Base-by-base conservation (phyloP, 1,139 yeast species). In the Arxiozyma slooffiae region DNA sequence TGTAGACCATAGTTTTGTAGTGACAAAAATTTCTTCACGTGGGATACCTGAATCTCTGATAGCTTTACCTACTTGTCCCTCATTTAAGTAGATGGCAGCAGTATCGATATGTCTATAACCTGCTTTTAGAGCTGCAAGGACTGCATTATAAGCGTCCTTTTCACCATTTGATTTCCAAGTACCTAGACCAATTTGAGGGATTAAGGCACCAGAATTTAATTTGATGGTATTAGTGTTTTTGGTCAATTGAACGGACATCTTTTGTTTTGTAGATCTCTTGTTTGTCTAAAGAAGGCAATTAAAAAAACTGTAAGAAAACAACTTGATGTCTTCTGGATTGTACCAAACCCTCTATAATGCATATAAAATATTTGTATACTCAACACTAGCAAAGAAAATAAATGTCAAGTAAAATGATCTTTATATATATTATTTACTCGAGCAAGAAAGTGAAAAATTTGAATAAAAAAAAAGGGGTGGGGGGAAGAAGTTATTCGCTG, bases 101-200 rank as follows among this genome's bases (percentile, higher is more conserved):
- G 89, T 77, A 66, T 86, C 95, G 56, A 86, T 83, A 69, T 85
- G 95, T 58, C 82, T 76, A 68, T 85, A 85, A 18, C 95, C 95
- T 34, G 73, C 70, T 60, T 79, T 73, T 55, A 87, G 68, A 2
- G 95, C 95, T 39, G 74, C 67, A 52, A 77, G 69, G 38, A 80
- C 85, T 23, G 92, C 78, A 21, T 74, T 68, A 60, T 79, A 78
- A 20, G 77, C 81, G 52, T 80, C 86, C 48, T 77, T 80, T 38
- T 75, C 74, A 30, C 77, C 69, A 18, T 87, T 67, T 18, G 88
- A 76, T 66, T 76, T 76, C 88, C 89, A 85, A n/a, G 95, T 85
- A 45, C 95, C 94, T 44, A 85, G 73, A 3, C 89, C 94, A 52
- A 85, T 64, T 34, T 75, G 80, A 24, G 94, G 95, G 58, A 85